phyloP scores from a whole-genome alignment of 2,329 filamentous ascomycete genomes.

The Colletotrichum tamarilloi region DNA sequence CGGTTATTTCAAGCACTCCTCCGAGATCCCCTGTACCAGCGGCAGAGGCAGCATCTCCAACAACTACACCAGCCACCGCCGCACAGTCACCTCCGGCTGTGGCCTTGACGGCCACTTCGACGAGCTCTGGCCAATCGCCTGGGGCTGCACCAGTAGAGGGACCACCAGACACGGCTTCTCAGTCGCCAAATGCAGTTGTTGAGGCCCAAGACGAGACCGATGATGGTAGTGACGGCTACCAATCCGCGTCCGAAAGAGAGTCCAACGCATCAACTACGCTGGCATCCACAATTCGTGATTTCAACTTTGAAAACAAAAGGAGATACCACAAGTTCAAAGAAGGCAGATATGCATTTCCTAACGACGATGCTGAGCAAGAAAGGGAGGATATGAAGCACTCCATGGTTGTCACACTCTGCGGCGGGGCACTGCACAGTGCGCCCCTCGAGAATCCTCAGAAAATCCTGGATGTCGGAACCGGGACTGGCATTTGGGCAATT shows the following conservation, averaged over 20 bases:
- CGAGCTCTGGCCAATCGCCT: not conserved
- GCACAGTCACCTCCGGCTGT: no score
- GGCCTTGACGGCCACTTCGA: no score
- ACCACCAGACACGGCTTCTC: no score
- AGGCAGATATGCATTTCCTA: slow-evolving; percentile 51
- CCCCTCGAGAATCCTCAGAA: not conserved
- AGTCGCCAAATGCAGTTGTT: no score
- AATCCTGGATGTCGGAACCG: slow-evolving; percentile 37
- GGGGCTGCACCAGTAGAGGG: no score
- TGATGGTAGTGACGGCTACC: slow-evolving; percentile 13
- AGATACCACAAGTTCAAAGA: slow-evolving; percentile 55
- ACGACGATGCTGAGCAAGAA: slow-evolving; percentile 57
- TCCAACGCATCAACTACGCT: slow-evolving; percentile 43
- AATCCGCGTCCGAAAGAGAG: slow-evolving; percentile 34
- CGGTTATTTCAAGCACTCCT: not conserved
- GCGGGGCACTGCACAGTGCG: not conserved
- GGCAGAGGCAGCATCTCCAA: not conserved
- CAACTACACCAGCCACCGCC: not conserved
- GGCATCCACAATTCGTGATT: slow-evolving; percentile 50
- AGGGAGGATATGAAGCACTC: slow-evolving; percentile 50
- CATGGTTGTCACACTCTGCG: slow-evolving; percentile 38
- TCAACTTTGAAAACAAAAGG: slow-evolving; percentile 54
- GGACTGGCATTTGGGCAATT: slow-evolving; percentile 66
- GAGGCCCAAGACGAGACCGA: not conserved
- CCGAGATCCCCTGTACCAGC: not conserved